A percentile compares a stretch with the other conserved stretches of the same genome.
These are phyloP conservation scores for Suillus lakei DNA, from an alignment of 768 basidiomycete genomes.

Conservation along the genomic window DNA sequence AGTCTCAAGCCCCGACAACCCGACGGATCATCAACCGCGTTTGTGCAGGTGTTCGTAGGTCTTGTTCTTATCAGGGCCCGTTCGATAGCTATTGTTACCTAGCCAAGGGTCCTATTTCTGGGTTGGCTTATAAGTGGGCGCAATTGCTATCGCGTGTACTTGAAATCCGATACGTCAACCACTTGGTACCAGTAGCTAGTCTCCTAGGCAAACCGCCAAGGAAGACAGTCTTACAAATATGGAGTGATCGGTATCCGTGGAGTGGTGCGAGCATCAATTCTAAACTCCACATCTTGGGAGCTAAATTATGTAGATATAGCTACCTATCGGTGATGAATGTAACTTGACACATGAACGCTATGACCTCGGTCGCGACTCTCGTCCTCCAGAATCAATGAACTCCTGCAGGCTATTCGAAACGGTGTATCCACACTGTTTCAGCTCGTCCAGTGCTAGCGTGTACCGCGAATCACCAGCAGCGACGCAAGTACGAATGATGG, in stretches of 20 bases:
- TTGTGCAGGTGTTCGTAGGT: background rate
- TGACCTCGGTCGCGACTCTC: background rate
- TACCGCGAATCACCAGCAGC: slow-evolving; percentile 62
- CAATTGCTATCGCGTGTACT: background rate
- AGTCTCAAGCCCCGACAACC: background rate
- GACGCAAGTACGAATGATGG: slow-evolving; percentile 63
- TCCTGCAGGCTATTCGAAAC: slow-evolving; percentile 35
- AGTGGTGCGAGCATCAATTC: background rate
- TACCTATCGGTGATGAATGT: background rate
- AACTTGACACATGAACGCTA: background rate
- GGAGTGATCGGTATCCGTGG: background rate
- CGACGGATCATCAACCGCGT: background rate
- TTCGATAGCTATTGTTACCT: background rate
- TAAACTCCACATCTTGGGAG: background rate
- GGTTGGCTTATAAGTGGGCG: background rate
- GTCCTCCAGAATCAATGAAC: slow-evolving; percentile 38
- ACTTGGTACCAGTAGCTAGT: background rate
- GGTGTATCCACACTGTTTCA: slow-evolving; percentile 63
- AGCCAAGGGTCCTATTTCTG: background rate
- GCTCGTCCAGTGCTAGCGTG: slow-evolving; percentile 69
- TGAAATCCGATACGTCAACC: background rate
- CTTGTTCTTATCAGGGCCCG: background rate
- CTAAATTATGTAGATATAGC: background rate
- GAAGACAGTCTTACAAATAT: background rate
- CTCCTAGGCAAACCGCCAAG: too few relatives aligned